Base-by-base conservation (phyloP, 441 rosid genomes). In the Corymbia citriodora region DNA sequence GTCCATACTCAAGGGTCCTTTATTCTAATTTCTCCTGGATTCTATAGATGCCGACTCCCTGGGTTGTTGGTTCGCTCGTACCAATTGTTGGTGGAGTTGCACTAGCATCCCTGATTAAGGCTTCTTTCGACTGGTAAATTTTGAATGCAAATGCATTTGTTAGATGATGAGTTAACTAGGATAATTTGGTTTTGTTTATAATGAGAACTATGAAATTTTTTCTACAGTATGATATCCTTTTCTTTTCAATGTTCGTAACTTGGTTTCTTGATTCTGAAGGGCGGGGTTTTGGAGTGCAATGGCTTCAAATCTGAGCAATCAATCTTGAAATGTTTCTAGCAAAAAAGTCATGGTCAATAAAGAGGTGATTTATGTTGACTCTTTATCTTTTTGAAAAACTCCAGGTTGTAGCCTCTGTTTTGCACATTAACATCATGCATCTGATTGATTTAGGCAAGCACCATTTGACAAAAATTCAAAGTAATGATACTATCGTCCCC, bases 221-320 rank as follows among this genome's bases (percentile, higher is more conserved):
- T 14, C 61, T 85, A 18, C 40, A 23, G 70, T 27, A 88, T 36
- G 65, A 53, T 59, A 3, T 15, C 53, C 9, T 11, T 50, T 88
- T 59, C 86, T 54, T 61, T 61, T 61, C 70, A 27, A 61, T 61
- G 15, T 61, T 17, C 36, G 70, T 87, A 48, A 89, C 21, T 55
- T 72, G 65, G 13, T 90, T 88, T 6, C 72, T 53, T 19, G 59
- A 29, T 87, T 87, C 89, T 12, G 81, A 91, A 98, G 99, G 99
- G 98, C 97, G 91, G 99, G 99, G 29, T 98, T 98, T 90, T 95
- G 96, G 98, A 97, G 95, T 92, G 99, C 99, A 87, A 98, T 98
- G 99, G 99, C 99, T 88, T 98, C 99, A 88, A 98, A 98, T 94
- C 94, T 98, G 95, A 89, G 97, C n/a, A 97, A 97, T 92, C 99